Percentiles rank a stretch among this genome's conserved stretches.
Conservation (phyloP, 176 grass and related monocot genomes). For the Aegilops tauschii region DNA sequence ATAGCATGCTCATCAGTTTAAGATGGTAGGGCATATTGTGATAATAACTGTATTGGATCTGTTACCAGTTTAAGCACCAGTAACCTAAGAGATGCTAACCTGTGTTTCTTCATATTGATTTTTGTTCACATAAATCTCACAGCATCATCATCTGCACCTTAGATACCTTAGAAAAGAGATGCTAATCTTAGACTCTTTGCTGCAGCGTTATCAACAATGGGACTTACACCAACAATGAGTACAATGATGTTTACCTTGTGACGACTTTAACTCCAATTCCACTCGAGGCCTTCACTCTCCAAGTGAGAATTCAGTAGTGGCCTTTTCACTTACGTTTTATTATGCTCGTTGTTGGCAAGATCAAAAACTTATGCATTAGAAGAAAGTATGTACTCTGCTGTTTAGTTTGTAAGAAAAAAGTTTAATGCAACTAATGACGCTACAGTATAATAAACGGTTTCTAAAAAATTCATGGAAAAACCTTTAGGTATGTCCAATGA, state of each 20-base stretch:
- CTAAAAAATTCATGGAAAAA: neutral
- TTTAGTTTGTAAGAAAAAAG: constrained; percentile 13
- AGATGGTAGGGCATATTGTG: constrained; percentile 9
- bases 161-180: neutral
- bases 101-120: neutral
- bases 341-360: constrained; percentile 8
- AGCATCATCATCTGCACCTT: neutral
- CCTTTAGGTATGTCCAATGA: neutral
- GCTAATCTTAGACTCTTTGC: constrained; percentile 8
- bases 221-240: constrained; percentile 78
- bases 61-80: neutral
- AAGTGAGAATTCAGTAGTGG: constrained; percentile 50
- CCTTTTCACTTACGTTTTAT: neutral
- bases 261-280: constrained; percentile 89
- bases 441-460: neutral
- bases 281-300: constrained; percentile 78
- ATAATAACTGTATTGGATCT: neutral
- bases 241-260: constrained; percentile 92
- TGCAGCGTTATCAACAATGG: constrained; percentile 82
- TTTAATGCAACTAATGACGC: neutral
- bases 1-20: neutral
- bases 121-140: neutral
- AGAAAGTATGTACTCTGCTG: neutral
- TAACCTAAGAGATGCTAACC: neutral
- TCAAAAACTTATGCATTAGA: constrained; percentile 5